phyloP scores from a whole-genome alignment of 257 asterid species.

The Solanum virginianum region DNA sequence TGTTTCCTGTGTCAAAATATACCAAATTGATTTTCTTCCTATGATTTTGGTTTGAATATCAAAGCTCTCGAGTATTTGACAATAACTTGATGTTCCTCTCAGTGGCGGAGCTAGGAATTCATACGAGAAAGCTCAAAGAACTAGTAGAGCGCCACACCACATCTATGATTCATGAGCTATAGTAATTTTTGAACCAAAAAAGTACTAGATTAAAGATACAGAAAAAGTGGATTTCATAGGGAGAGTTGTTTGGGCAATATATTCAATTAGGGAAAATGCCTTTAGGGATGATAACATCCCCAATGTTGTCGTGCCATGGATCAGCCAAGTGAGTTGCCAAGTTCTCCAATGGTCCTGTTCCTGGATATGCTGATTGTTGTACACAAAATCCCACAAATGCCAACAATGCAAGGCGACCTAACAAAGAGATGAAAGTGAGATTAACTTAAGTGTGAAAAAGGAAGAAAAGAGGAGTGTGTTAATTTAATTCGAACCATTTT shows the following conservation, averaged over 20 bases:
- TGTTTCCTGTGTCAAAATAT: neutral
- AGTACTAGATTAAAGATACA: neutral
- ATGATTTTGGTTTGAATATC: neutral
- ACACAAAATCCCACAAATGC: conserved; percentile 84
- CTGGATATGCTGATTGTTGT: conserved; percentile 86
- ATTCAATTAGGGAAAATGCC: conserved; percentile 13
- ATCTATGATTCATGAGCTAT: neutral
- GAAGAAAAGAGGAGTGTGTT: neutral
- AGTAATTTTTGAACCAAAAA: neutral
- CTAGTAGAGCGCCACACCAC: neutral
- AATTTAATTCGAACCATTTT: conserved; percentile 50
- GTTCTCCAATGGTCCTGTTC: conserved; percentile 94
- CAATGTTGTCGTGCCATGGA: conserved; percentile 99
- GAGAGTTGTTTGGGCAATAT: neutral
- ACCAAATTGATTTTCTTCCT: neutral
- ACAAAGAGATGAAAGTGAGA: neutral
- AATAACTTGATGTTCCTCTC: neutral
- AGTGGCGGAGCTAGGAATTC: neutral
- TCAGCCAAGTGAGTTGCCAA: conserved; percentile 86
- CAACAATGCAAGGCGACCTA: conserved; percentile 77
- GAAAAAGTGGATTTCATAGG: neutral
- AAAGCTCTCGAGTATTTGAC: neutral
- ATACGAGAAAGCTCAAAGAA: neutral
- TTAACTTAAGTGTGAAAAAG: neutral
- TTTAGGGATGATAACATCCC: conserved; percentile 59